phyloP scores from a whole-genome alignment of 305 asterid species.

The Fraxinus sp. region DNA sequence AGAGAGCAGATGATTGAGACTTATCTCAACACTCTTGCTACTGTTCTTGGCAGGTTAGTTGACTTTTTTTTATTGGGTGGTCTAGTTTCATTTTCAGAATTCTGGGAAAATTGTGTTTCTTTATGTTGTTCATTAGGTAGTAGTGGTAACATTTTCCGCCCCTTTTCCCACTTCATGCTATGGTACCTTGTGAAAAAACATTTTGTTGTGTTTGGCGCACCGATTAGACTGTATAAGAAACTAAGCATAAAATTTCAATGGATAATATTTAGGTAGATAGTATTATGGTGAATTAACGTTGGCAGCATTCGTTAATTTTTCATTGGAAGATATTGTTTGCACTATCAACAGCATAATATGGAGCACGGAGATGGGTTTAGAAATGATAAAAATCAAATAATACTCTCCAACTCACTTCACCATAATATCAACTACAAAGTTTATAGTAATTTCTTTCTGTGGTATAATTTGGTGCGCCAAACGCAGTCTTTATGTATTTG shows the following conservation, averaged over 20 bases:
- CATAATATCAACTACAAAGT: not conserved
- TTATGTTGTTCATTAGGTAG: not conserved
- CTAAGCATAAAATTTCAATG: not conserved
- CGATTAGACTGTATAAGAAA: not conserved
- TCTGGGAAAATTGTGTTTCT: not conserved
- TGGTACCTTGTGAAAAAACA: not conserved
- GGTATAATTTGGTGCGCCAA: not conserved
- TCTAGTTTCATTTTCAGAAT: not conserved
- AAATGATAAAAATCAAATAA: not conserved
- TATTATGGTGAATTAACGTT: not conserved
- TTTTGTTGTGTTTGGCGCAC: not conserved
- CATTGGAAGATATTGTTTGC: not conserved
- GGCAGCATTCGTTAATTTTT: not conserved
- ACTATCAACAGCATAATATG: not conserved
- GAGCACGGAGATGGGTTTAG: not conserved
- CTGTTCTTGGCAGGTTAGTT: slow-evolving; percentile 82
- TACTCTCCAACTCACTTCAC: not conserved
- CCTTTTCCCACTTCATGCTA: not conserved
- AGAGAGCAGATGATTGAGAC: slow-evolving; percentile 98
- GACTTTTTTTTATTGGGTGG: not conserved
- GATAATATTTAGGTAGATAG: not conserved
- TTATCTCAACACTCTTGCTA: slow-evolving; percentile 81
- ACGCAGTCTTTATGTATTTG: not conserved
- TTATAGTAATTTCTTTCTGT: too few relatives aligned
- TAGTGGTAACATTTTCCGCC: not conserved